Percentiles rank a stretch among this genome's conserved stretches.
Conservation (phyloP, 768 basidiomycete species). For the Auricularia auricula-judae region DNA sequence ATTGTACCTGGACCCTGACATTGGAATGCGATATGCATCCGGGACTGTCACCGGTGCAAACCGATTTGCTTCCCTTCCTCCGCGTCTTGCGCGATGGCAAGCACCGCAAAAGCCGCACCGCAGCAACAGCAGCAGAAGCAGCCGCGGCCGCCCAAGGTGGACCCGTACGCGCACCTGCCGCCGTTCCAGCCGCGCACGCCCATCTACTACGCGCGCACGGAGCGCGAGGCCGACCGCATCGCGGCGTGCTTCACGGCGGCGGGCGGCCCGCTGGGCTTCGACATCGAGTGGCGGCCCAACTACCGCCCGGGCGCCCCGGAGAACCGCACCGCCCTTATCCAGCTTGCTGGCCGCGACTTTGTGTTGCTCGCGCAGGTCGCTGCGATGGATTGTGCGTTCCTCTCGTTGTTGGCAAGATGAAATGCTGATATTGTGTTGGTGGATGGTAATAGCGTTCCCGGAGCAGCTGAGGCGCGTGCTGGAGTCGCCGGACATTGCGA, state of each 20-base stretch:
- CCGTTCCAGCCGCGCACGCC: background rate
- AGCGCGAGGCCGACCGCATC: slow-evolving; percentile 6
- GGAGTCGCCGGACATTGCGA: slow-evolving; percentile 39
- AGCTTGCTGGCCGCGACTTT: slow-evolving; percentile 45
- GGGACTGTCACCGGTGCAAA: too few species aligned
- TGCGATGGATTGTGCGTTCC: slow-evolving; percentile 36
- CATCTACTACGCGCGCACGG: slow-evolving; percentile 9
- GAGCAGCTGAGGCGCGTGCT: slow-evolving; percentile 40
- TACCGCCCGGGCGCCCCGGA: slow-evolving; percentile 39
- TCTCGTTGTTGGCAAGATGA: too few species aligned
- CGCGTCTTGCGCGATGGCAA: too few species aligned
- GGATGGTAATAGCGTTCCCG: slow-evolving; percentile 35
- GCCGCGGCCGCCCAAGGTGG: background rate
- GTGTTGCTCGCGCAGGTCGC: slow-evolving; percentile 58
- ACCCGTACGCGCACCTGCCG: background rate
- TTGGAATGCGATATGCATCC: too few species aligned
- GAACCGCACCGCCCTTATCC: slow-evolving; percentile 65
- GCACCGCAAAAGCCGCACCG: too few species aligned
- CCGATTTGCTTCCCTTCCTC: too few species aligned
- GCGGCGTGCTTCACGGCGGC: background rate
- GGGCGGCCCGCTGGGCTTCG: slow-evolving; percentile 40
- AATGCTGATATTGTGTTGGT: too few species aligned
- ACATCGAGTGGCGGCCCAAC: slow-evolving; percentile 71
- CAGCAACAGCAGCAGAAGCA: background rate
- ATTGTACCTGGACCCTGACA: too few species aligned